Conservation (phyloP, 2,329 filamentous ascomycete species). For the Karstenula rhodostoma region DNA sequence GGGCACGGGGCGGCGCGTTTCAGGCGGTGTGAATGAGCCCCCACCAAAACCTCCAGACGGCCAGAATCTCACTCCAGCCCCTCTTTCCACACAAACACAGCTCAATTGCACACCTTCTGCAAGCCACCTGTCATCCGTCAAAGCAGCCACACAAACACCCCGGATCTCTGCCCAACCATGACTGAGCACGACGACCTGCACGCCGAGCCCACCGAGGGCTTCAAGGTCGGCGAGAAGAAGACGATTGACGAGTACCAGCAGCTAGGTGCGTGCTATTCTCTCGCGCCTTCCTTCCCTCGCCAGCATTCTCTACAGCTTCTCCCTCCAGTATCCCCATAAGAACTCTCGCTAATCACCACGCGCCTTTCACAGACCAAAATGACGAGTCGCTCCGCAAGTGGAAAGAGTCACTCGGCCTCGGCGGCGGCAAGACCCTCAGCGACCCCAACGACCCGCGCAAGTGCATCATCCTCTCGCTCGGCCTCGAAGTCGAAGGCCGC, state of each 20-base stretch:
- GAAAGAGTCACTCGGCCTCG: slow-evolving; percentile 94
- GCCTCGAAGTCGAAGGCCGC: slow-evolving; percentile 84
- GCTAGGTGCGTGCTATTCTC: slow-evolving; percentile 72
- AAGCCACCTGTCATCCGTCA: slow-evolving; percentile 11
- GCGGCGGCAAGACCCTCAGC: slow-evolving; percentile 62
- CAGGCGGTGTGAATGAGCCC: slow-evolving; percentile 23
- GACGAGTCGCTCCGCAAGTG: slow-evolving; percentile 97
- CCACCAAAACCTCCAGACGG: slow-evolving; percentile 14
- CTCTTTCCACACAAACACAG: slow-evolving; percentile 15
- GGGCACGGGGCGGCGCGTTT: slow-evolving; percentile 9
- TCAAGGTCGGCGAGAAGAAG: slow-evolving; percentile 99
- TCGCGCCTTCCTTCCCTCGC: not conserved
- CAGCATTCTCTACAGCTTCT: not conserved
- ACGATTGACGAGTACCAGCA: slow-evolving; percentile 92
- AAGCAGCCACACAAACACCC: slow-evolving; percentile 15
- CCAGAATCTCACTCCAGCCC: slow-evolving; percentile 13
- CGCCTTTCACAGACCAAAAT: slow-evolving; percentile 63
- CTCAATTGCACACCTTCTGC: slow-evolving; percentile 6
- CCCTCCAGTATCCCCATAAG: not conserved
- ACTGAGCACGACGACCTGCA: slow-evolving; percentile 74
- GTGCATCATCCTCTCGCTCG: slow-evolving; percentile 91
- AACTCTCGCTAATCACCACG: slow-evolving; percentile 15
- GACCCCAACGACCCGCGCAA: slow-evolving; percentile 79
- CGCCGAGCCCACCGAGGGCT: slow-evolving; percentile 89
- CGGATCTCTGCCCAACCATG: slow-evolving; percentile 30